Percentiles rank a stretch among this genome's conserved stretches.
Evolutionary conservation across 2,329 filamentous ascomycete genomes (phyloP).

Genomic region (Fusarium sp.): DNA sequence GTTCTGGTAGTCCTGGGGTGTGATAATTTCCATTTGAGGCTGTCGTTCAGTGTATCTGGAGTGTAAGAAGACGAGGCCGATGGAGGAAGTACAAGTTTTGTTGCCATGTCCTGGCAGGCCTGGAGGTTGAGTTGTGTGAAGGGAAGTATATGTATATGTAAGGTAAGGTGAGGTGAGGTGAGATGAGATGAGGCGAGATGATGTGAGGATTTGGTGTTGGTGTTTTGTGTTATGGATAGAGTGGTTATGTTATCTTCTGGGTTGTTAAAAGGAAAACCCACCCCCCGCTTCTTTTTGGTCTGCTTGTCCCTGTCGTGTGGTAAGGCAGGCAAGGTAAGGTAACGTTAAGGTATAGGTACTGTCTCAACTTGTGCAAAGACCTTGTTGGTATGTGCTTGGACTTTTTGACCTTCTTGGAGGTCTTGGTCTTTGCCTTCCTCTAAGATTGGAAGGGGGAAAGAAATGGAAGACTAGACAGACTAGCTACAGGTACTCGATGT

Average conservation of each 20-base stretch:
- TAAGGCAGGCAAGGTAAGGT: background rate
- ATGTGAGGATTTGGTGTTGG: background rate
- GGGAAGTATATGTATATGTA: background rate
- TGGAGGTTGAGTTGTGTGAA: background rate
- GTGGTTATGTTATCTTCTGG: conserved; percentile 5
- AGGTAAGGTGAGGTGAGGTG: background rate
- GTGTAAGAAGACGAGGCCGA: conserved; percentile 16
- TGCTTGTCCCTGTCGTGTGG: conserved; percentile 17
- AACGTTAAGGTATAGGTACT: background rate
- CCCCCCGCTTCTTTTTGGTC: conserved; percentile 25
- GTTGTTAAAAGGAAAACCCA: conserved; percentile 7
- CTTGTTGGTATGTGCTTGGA: conserved; percentile 21
- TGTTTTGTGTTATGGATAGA: conserved; percentile 2
- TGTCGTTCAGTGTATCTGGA: conserved; percentile 11
- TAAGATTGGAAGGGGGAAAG: background rate
- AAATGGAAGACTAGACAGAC: background rate
- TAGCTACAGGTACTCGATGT: background rate
- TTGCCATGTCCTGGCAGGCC: conserved; percentile 10
- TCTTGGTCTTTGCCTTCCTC: background rate
- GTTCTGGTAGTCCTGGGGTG: conserved; percentile 49
- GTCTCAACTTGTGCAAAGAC: conserved; percentile 12
- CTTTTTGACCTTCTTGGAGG: background rate
- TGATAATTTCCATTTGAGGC: conserved; percentile 49
- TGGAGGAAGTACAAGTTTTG: background rate
- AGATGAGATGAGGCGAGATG: background rate